Base-by-base conservation (phyloP, 352 stramenopile species). In the Globisporangium rhizosaccharum region DNA sequence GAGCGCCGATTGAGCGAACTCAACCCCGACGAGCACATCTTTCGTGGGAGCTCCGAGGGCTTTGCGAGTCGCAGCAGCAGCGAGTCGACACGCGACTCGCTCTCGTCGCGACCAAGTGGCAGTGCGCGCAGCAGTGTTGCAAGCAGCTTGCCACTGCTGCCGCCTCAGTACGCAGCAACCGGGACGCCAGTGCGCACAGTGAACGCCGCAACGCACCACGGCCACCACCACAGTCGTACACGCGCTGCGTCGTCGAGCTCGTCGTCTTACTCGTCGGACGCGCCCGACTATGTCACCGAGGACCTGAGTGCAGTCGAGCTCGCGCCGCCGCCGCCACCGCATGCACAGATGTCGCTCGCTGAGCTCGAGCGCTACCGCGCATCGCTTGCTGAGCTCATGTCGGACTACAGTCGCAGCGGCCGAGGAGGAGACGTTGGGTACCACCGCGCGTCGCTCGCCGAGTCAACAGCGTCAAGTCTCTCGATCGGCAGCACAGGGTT, bases 331-430 rank as follows among this genome's bases (percentile, higher is more conserved):
- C 8, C 61, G 10, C 55, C 57, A 20, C 11, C 20, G 8, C 51
- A 20, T 26, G 25, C 41, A 28, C 57, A 65, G 26, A 47, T 71
- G 54, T 56, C 53, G 36, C 36, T 62, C 33, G 64, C 67, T 10
- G 72, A 79, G 54, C 61, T 78, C 14, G 64, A 68, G 62, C 66
- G 63, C 11, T 83, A 82, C 49, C 68, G 68, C 28, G 70, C 80
- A 30, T 87, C 78, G 37, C 62, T 85, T 2, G 74, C 74, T 1
- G 74, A 88, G 54, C 69, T 90, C 42, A 74, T 90, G 65, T 85
- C 81, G 0, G 76, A 87, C 57, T 86, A 88, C 55, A 51, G 66
- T 10, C 47, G 14, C 23, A 3, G 25, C 18, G 25, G 23, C 52
- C 67, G 67, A 30, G 63, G 72, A 12, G 17, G 17, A 7, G 18